These are phyloP conservation scores for Candida golubevii DNA, from an alignment of 805 yeast species.

Conservation along the genomic window DNA sequence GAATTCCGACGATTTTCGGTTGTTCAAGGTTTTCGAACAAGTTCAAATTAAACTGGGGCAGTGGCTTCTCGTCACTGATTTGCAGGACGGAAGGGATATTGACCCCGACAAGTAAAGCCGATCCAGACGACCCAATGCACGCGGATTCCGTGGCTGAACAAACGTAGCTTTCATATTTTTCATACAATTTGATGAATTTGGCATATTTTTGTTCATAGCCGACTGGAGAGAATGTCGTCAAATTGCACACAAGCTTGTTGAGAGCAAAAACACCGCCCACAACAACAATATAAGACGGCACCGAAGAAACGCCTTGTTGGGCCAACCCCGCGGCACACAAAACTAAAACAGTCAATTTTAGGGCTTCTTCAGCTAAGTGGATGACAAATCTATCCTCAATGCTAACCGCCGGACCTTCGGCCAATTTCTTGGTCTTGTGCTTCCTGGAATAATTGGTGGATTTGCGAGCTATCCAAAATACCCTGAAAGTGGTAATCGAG, in stretches of 20 bases:
- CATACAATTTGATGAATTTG: constrained; percentile 6
- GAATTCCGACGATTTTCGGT: neutral
- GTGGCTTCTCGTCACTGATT: constrained; percentile 3
- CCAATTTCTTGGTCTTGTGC: constrained; percentile 5
- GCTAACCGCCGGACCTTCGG: constrained; percentile 6
- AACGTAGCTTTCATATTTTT: constrained; percentile 1
- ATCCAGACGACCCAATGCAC: neutral
- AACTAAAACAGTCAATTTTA: constrained; percentile 2
- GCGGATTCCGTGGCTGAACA: neutral
- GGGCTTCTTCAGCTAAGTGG: constrained; percentile 10
- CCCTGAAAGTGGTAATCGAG: constrained; percentile 2
- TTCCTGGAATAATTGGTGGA: neutral
- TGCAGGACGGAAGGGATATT: constrained; percentile 1
- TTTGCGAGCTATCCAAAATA: constrained; percentile 7
- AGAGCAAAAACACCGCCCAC: constrained; percentile 8
- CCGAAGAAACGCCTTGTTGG: neutral
- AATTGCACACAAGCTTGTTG: constrained; percentile 8
- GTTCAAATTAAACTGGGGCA: constrained; percentile 12
- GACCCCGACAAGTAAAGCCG: neutral
- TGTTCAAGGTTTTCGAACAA: constrained; percentile 3
- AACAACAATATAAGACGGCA: constrained; percentile 4
- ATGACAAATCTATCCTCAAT: constrained; percentile 7
- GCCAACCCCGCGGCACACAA: constrained; percentile 1
- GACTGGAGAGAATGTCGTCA: constrained; percentile 12
- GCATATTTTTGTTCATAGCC: constrained; percentile 6